A percentile compares a stretch with the other conserved stretches of the same genome.
phyloP scores from a whole-genome alignment of 2,329 filamentous ascomycete species.

The Cladosporium oxysporum region DNA sequence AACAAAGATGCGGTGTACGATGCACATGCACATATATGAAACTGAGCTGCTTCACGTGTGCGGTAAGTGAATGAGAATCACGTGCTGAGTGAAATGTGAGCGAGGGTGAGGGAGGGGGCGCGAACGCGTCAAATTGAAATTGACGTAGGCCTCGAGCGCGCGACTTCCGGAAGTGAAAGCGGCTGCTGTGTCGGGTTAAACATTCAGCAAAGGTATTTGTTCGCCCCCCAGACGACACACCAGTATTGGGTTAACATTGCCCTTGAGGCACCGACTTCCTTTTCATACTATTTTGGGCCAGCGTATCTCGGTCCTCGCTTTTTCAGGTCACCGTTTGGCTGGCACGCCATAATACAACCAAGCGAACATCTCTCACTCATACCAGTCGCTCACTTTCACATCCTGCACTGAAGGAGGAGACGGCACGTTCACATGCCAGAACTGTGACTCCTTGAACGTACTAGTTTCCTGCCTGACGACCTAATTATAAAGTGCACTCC shows the following conservation, averaged over 20 bases:
- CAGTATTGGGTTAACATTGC: neutral
- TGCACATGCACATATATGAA: neutral
- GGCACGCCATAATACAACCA: neutral
- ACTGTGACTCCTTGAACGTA: neutral
- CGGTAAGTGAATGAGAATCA: neutral
- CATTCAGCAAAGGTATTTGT: neutral
- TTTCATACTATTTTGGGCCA: neutral
- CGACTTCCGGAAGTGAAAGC: neutral
- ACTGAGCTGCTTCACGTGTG: neutral
- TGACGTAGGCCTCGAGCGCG: neutral
- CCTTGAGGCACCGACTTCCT: neutral
- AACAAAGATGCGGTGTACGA: neutral
- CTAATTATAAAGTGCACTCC: neutral
- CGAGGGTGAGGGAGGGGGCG: neutral
- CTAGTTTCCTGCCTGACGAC: neutral
- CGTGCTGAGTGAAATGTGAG: neutral
- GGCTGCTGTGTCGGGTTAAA: neutral
- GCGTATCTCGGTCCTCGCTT: neutral
- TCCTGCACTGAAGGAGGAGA: neutral
- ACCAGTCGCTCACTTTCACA: neutral
- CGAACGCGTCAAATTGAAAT: neutral
- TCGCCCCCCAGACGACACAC: neutral
- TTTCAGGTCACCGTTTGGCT: neutral
- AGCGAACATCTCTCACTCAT: neutral
- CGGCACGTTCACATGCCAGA: slow-evolving; percentile 5